Base-by-base conservation (phyloP, 805 yeast species). In the Saccharomycopsis javanensis region DNA sequence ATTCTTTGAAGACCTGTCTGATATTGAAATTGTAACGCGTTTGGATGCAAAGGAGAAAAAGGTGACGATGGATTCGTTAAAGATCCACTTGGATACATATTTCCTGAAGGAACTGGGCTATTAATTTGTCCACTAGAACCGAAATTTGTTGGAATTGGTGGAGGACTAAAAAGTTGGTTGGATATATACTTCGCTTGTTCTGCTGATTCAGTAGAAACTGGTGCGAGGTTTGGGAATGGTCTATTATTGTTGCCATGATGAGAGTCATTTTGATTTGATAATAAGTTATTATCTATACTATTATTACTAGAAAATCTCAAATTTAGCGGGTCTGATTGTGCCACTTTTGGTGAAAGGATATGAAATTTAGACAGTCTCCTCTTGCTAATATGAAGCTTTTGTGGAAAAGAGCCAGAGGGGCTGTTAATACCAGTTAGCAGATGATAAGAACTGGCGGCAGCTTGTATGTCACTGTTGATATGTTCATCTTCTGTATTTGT, bases 11-110 rank as follows among this genome's bases (percentile, higher is more conserved):
- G 25, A 13, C 57, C 55, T 27, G 57, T 34, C 34, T 56, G 61
- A 38, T 59, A 54, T 25, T 59, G 59, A 31, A 70, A 72, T 48
- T 70, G 68, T 56, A 70, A 67, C 50, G 62, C 66, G n/a, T 70
- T 65, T 15, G 70, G 68, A 3, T 63, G 65, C 35, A 66, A 65
- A 28, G 60, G 55, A 16, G 61, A 54, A 30, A 42, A 51, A 20
- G 60, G 61, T 1, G 61, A 56, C 8, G 50, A 38, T 2, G 61
- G 61, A n/a, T 48, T 56, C 10, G 59, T 53, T 7, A 38, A 53
- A 5, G 57, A 20, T 3, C 60, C 60, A 37, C 55, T 54, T 20
- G 55, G 57, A 45, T 53, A 57, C 5, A 51, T 20, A 16, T 42
- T 42, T 8, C 48, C 48, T 25, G 28, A 38, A 16, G 31, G 18